Conservation (phyloP, 805 yeast genomes). For the Metschnikowia corniflorae region DNA sequence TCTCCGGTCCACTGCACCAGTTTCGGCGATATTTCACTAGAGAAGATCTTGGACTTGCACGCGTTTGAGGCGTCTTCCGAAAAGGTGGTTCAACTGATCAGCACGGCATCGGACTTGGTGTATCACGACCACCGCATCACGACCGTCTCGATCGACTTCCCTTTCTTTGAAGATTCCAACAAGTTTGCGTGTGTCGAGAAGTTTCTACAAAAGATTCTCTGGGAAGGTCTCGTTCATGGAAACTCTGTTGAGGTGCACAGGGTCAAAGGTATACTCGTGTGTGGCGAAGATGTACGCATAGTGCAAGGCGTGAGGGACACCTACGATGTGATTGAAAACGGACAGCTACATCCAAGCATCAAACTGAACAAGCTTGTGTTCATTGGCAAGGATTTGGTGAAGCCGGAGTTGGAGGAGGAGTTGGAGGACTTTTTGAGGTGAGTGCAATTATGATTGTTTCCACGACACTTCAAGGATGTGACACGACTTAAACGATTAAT, state of each 20-base stretch:
- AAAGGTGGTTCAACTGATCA: slow-evolving; percentile 19
- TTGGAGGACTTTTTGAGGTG: slow-evolving; percentile 14
- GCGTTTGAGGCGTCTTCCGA: slow-evolving; percentile 55
- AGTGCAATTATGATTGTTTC: background rate
- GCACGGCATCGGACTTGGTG: slow-evolving; percentile 11
- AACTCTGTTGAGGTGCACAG: slow-evolving; percentile 68
- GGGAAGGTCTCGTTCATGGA: slow-evolving; percentile 57
- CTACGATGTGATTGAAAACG: slow-evolving; percentile 66
- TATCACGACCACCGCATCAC: slow-evolving; percentile 40
- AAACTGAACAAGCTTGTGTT: slow-evolving; percentile 59
- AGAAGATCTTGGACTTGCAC: slow-evolving; percentile 67
- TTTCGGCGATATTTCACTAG: slow-evolving; percentile 72
- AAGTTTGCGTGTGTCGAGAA: slow-evolving; percentile 49
- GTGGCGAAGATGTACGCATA: slow-evolving; percentile 45
- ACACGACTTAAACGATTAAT: too few species aligned
- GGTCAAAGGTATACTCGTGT: slow-evolving; percentile 68
- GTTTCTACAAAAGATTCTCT: slow-evolving; percentile 67
- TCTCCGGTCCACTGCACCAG: slow-evolving; percentile 66
- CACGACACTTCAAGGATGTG: background rate
- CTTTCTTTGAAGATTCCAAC: slow-evolving; percentile 31
- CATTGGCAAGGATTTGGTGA: slow-evolving; percentile 63
- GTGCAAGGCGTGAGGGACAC: slow-evolving; percentile 93
- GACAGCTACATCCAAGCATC: slow-evolving; percentile 33
- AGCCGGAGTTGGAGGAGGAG: slow-evolving; percentile 32
- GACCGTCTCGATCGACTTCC: slow-evolving; percentile 42